Percentiles rank a stretch among this genome's conserved stretches.
Conservation (phyloP, 169 alveolate genomes). For the Plasmodium gonderi region DNA sequence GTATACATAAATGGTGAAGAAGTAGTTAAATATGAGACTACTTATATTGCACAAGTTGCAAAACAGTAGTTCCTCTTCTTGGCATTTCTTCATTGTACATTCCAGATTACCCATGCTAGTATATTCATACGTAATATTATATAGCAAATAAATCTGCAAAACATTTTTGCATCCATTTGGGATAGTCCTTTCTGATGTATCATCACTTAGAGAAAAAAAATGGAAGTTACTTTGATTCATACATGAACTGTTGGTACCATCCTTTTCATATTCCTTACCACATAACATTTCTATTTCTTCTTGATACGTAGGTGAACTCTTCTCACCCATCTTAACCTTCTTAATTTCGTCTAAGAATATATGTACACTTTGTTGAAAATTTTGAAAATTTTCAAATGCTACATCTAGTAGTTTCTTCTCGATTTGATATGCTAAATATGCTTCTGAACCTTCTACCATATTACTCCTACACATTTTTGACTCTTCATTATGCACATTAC, state of each 20-base stretch:
- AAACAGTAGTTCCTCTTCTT: slow-evolving; percentile 20
- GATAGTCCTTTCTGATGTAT: neutral
- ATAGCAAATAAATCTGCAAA: neutral
- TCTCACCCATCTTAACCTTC: slow-evolving; percentile 4
- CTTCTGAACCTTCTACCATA: neutral
- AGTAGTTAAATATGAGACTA: slow-evolving; percentile 19
- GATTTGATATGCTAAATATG: neutral
- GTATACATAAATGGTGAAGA: slow-evolving; percentile 18
- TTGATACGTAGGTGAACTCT: neutral
- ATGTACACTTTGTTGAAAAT: slow-evolving; percentile 52
- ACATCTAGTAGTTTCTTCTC: neutral
- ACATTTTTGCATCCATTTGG: slow-evolving; percentile 9
- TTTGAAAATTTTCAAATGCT: slow-evolving; percentile 8
- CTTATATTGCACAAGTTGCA: slow-evolving; percentile 22
- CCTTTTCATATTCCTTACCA: neutral
- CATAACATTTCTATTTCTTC: slow-evolving; percentile 7
- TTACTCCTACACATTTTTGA: neutral
- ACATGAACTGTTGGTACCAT: neutral
- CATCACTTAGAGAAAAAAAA: neutral
- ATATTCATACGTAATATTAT: neutral
- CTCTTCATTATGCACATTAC: neutral
- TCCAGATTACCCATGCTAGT: neutral
- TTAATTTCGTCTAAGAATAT: slow-evolving; percentile 29
- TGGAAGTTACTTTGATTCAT: neutral
- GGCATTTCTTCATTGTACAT: neutral